phyloP scores from a whole-genome alignment of 78 protist species.

The Protostelium mycophagum region DNA sequence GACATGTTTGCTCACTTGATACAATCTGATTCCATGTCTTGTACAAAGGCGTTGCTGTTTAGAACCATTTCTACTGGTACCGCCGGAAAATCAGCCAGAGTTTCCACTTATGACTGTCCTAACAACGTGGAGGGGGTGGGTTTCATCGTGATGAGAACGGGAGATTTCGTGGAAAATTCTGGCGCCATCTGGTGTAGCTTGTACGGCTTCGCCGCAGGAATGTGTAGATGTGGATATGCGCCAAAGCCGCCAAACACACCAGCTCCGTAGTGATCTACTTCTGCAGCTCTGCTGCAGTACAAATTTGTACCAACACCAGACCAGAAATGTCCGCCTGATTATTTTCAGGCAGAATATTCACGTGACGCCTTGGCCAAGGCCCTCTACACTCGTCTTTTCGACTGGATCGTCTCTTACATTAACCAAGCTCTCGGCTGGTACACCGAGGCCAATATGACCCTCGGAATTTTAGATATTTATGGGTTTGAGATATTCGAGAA shows the following conservation, averaged over 20 bases:
- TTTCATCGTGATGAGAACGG: no score
- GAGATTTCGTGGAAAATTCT: no score
- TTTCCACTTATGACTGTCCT: constrained; percentile 59
- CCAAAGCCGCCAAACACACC: no score
- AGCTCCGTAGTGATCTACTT: not conserved
- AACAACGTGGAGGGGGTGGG: constrained; percentile 46
- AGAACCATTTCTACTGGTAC: constrained; percentile 66
- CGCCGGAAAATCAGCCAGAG: constrained; percentile 62
- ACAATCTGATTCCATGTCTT: constrained; percentile 45
- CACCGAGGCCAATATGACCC: constrained; percentile 22
- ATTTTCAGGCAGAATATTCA: constrained; percentile 30
- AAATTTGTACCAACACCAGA: no score
- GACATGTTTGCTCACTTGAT: constrained; percentile 59
- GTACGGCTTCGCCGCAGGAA: no score
- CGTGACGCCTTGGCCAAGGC: constrained; percentile 92
- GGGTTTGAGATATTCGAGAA: constrained; percentile 92
- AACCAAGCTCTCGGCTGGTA: constrained; percentile 64
- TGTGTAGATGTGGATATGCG: no score
- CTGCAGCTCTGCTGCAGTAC: no score
- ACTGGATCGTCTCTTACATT: constrained; percentile 74
- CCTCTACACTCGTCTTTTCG: constrained; percentile 87
- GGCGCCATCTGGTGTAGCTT: no score
- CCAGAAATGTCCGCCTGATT: not conserved
- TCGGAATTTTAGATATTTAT: constrained; percentile 90
- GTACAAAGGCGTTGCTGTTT: constrained; percentile 38